Base-by-base conservation (phyloP, 202 grass and related monocot genomes). In the Bolboschoenoplectus hybrid region DNA sequence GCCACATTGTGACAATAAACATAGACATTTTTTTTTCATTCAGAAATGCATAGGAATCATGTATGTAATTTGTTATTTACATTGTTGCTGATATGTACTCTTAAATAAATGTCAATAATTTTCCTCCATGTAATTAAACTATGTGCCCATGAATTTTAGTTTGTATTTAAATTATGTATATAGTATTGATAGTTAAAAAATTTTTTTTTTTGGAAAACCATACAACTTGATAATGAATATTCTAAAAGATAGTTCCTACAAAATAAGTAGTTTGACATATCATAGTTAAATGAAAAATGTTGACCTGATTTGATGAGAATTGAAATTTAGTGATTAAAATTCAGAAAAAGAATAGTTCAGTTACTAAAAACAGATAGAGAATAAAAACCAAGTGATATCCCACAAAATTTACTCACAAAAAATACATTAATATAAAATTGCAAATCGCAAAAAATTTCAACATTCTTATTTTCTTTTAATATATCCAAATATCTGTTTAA, bases 1-100 rank as follows among this genome's bases (percentile, higher is more conserved):
- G 64, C 85, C 34, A 70, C 69, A 87, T 82, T 94, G 67, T 98
- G 88, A 90, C 62, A 71, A 11, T 26, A 0, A 38, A 52, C 72
- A 65, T 32, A 80, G 2, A 60, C 3, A 10, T 46, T 46, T 11
- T 20, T 44, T 64, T 43, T 46, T 40, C 14, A 11, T 5, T 46
- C 2, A 45, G 62, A 82, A 82, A 67, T 64, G 11, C 58, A 46
- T 13, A 47, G 58, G 45, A 82, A 67, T 12, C 46, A 67, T 49
- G 16, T 45, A 47, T 82, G 34, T 78, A 50, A 78, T 39, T 39
- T 78, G 50, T 53, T 78, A 43, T 56, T 56, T 40, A 14, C 34
- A 49, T 40, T 2, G 2, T 14, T 50, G 26, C 74, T 56, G 74
- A 57, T 78, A 39, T 17, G 14, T 38, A 36, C 34, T 38, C 32